Evolutionary conservation across 2,329 filamentous ascomycete species (phyloP), one percentile per base, ranked within the genome.

Genomic region (Phialophora verrucosa): DNA sequence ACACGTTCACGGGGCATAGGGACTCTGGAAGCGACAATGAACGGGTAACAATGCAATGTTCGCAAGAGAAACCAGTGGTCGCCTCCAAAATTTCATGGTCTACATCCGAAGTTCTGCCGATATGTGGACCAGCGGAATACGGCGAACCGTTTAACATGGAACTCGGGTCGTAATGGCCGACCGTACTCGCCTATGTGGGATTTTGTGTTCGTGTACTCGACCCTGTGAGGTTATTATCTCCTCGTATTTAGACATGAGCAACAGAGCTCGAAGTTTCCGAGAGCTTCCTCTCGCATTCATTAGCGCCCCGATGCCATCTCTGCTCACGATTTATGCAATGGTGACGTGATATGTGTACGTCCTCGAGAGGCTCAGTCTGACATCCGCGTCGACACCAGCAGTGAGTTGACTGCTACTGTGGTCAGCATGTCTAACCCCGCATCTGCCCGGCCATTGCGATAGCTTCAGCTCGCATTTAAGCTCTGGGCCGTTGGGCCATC

Each of bases 51-150:
- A 8, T n/a, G 38, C 38, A 17, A n/a, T 4, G 20, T n/a, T 61
- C 25, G 27, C 44, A 54, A 51, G 59, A 42, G 23, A 61, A 17
- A 51, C 20, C 6, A 55, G 8, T 35, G 8, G 4, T 29, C 17
- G 29, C n/a, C 27, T 29, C 31, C 49, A 38, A 61, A 61, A 61
- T 61, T 61, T 61, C 47, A 29, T 12, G 11, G 17, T 61, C 47
- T 11, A n/a, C 59, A 42, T n/a, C 59, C 59, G 59, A 61, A 42
- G 59, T 61, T 53, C 7, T 27, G 8, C 59, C 59, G 57, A 31
- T 3, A n/a, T 8, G 17, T 44, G 38, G 38, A n/a, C 2, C 38
- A n/a, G 17, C 17, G 4, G 17, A 44, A 8, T 44, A 44, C 38
- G 38, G 38, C 38, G 38, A 44, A n/a, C 17, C 7, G 14, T 44